Conservation (phyloP, 345 rosid species). For the Cardamine chenopodiifolia region DNA sequence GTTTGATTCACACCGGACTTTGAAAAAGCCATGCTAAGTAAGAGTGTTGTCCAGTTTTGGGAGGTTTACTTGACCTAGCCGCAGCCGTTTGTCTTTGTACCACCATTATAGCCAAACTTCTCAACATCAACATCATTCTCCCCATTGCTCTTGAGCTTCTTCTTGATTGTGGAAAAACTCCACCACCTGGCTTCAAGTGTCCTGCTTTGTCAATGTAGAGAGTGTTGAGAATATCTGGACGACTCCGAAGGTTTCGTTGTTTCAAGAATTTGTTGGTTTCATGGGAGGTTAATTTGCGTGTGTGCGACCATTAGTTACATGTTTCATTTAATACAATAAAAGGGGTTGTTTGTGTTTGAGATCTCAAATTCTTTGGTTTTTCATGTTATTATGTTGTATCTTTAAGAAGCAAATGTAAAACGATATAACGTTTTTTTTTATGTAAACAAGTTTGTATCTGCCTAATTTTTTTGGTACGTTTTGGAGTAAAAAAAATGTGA, state of each 20-base stretch:
- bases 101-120: slow-evolving; percentile 75
- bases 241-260: slow-evolving; percentile 9
- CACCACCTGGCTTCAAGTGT: slow-evolving; percentile 80
- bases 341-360: slow-evolving; percentile 22
- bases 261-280: slow-evolving; percentile 21
- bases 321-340: slow-evolving; percentile 33
- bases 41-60: slow-evolving; percentile 78
- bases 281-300: not conserved
- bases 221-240: not conserved
- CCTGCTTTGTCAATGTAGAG: slow-evolving; percentile 31
- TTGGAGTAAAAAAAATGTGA: slow-evolving; percentile 8
- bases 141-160: slow-evolving; percentile 91
- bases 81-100: slow-evolving; percentile 93
- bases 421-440: not conserved
- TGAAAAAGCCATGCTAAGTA: slow-evolving; percentile 70
- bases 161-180: slow-evolving; percentile 76
- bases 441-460: slow-evolving; percentile 23
- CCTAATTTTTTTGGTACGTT: not conserved
- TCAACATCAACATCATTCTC: slow-evolving; percentile 60
- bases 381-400: slow-evolving; percentile 10
- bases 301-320: slow-evolving; percentile 20
- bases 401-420: slow-evolving; percentile 19
- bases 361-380: slow-evolving; percentile 1
- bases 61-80: slow-evolving; percentile 75
- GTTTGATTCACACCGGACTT: slow-evolving; percentile 68